Evolutionary conservation across 768 basidiomycete species (phyloP).

Genomic region (Pholiota microspora): DNA sequence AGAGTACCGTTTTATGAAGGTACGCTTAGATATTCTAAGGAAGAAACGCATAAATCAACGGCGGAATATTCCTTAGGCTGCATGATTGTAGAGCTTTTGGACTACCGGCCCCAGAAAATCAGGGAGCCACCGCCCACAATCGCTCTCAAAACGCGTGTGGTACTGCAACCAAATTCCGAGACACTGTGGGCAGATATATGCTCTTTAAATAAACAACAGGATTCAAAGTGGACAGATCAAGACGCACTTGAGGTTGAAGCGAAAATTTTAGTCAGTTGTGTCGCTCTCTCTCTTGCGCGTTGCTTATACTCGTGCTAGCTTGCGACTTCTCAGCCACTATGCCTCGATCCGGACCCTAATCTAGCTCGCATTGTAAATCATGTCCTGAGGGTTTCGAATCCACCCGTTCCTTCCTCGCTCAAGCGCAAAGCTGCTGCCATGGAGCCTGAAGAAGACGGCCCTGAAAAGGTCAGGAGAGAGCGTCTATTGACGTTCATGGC

Average conservation of each 20-base stretch:
- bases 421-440: conserved; percentile 73
- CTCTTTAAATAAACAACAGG: conserved; percentile 56
- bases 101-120: conserved; percentile 61
- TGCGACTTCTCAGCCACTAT: conserved; percentile 72
- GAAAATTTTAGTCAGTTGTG: conserved; percentile 59
- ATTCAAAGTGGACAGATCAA: conserved; percentile 62
- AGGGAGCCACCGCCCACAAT: conserved; percentile 59
- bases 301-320: conserved; percentile 40
- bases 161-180: conserved; percentile 76
- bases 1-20: conserved; percentile 84
- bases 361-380: conserved; percentile 75
- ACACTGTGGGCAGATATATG: conserved; percentile 81
- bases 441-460: conserved; percentile 75
- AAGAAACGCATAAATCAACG: not conserved
- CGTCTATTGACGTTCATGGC: conserved; percentile 84
- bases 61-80: conserved; percentile 60
- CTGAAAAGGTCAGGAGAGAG: conserved; percentile 65
- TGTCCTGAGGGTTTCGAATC: conserved; percentile 68
- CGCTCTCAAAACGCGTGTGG: conserved; percentile 65
- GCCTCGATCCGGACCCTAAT: conserved; percentile 77
- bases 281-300: conserved; percentile 5
- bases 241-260: conserved; percentile 77
- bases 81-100: conserved; percentile 81
- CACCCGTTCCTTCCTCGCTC: conserved; percentile 67
- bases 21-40: conserved; percentile 26